Base-by-base conservation (phyloP, 805 yeast species). In the Starmerella apicola region DNA sequence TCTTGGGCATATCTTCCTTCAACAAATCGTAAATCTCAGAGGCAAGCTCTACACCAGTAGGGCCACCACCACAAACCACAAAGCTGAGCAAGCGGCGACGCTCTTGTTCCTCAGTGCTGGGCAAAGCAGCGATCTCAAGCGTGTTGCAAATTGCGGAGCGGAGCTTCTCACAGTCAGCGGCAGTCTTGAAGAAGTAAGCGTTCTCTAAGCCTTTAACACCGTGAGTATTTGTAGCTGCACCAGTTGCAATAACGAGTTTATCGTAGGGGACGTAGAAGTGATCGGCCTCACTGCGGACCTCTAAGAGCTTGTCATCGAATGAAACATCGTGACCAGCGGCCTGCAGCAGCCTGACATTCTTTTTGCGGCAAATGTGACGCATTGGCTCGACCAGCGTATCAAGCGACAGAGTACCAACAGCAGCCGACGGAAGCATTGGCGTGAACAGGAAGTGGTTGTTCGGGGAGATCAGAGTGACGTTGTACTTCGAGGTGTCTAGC, bases 41-140 rank as follows among this genome's bases (percentile, higher is more conserved):
- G 23, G 84, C 83, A 51, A 76, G 69, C 54, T 76, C 83, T 26
- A 74, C 80, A 50, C 83, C 83, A 1, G 83, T 76, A 39, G 83
- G 81, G 32, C 83, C 83, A 44, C 82, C 83, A 45, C 83, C 83
- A 56, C 81, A 76, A 25, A 76, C 70, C 12, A 76, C 81, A 56
- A 76, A 76, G 38, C 76, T 70, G 34, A 77, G 62, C 44, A 77
- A 56, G 42, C 67, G 68, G 51, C 72, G 72, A 48, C 82, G 70
- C 52, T 76, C 81, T 33, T 67, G 78, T 46, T 72, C 78, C 1
- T 75, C 45, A 0, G 80, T 74, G 0, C 81, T 71, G 39, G 82
- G 82, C 47, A 77, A 60, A 47, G 79, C 70, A 2, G 84, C 82
- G 42, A 58, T 61, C 53, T 77, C 84, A 39, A 77, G 59, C 44